Evolutionary conservation across 148 eudicot species (phyloP).

Genomic region (Chenopodium quinoa): DNA sequence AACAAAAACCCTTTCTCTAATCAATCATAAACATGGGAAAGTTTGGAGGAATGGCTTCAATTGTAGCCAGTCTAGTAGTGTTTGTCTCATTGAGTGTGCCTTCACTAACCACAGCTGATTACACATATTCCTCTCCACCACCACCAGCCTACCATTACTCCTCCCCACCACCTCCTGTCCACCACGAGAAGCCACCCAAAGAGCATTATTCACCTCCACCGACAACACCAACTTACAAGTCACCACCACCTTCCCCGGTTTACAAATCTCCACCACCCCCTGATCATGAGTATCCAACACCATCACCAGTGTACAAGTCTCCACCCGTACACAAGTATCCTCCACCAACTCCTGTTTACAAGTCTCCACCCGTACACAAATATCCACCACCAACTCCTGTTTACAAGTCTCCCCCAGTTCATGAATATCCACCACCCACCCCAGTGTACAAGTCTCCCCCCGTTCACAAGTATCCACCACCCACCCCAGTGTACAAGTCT

Average conservation of each 20-base stretch:
- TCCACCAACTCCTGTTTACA: conserved; percentile 18
- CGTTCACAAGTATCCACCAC: conserved; percentile 1
- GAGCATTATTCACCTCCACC: conserved; percentile 23
- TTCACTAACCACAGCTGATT: conserved; percentile 38
- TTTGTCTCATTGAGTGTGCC: conserved; percentile 13
- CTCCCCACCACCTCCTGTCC: conserved; percentile 23
- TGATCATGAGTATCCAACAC: conserved; percentile 17
- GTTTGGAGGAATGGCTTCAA: conserved; percentile 26
- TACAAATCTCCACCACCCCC: conserved; percentile 27
- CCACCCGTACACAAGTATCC: conserved; percentile 21
- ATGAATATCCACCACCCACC: no score
- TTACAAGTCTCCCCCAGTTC: not conserved
- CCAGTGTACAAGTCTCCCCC: not conserved
- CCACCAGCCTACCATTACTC: conserved; percentile 20
- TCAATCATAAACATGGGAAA: conserved; percentile 19
- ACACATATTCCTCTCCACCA: conserved; percentile 44
- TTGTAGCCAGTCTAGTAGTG: conserved; percentile 39
- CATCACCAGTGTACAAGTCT: conserved; percentile 28
- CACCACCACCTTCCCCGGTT: conserved; percentile 20
- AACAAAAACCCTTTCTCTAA: not conserved
- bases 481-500: conserved; percentile 12
- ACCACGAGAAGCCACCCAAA: not conserved
- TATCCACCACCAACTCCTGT: conserved; percentile 21
- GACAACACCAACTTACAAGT: conserved; percentile 16
- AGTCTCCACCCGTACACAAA: conserved; percentile 9